Base-by-base conservation (phyloP, 441 rosid species). In the Gossypium trilobum region DNA sequence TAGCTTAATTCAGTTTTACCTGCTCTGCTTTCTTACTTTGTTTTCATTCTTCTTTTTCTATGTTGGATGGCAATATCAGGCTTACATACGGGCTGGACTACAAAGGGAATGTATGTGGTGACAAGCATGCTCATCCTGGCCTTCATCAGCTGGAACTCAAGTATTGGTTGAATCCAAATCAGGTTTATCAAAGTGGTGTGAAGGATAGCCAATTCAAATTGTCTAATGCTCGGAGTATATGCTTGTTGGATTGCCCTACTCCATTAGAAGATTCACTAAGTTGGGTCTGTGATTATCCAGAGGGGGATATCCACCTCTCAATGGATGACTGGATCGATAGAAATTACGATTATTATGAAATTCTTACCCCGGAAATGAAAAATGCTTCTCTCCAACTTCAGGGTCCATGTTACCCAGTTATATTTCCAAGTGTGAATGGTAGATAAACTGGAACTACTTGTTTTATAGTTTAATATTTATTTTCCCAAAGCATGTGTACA, bases 241-340 rank as follows among this genome's bases (percentile, higher is more conserved):
- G 97, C 79, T 83, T 91, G 80, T 81, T 92, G 83, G 99, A 95
- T 76, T 95, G 97, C 67, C 99, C 99, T 51, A 74, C 54, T 33
- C 94, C 97, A 3, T 82, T 91, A 5, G 95, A 89, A 29, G 97
- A 95, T 85, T 80, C 82, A 14, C 89, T 95, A 36, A 85, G 78
- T 70, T 92, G 99, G 99, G 97, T 91, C 61, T 95, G 99, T 84
- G 99, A 95, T 79, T 95, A 95, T 78, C 99, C 99, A 31, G 97
- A 92, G 4, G 99, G 97, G 33, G 99, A 92, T 74, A 92, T 92
- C 74, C 92, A 85, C 76, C 83, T 95, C 74, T 82, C 88, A 23
- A 78, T 81, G 87, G 79, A 85, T 68, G 93, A 95, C 71, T 95
- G 99, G 99, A 89, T 92, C 0, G 88, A 95, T 76, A 89, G 92